Percentiles rank a stretch among this genome's conserved stretches.
Conservation (phyloP, 768 basidiomycete genomes). For the Paxillus ammoniavirescens region DNA sequence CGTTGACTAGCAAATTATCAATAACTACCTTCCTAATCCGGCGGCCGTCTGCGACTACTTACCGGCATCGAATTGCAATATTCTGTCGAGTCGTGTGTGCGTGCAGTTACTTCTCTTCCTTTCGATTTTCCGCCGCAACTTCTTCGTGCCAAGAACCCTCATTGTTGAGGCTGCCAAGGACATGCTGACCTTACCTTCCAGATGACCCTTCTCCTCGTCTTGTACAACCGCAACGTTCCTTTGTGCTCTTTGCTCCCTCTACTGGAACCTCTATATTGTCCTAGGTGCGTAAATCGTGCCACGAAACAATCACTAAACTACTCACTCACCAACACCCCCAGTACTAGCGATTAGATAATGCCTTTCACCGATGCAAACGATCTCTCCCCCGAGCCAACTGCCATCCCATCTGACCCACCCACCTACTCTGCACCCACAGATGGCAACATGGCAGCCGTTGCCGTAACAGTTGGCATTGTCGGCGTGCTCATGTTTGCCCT, state of each 20-base stretch:
- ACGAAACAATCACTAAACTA: not conserved
- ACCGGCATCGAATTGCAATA: not conserved
- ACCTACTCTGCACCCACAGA: conserved; percentile 15
- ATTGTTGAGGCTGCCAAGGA: too few relatives aligned
- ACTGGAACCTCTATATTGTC: not conserved
- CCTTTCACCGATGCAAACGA: conserved; percentile 6
- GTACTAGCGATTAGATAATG: conserved; percentile 1
- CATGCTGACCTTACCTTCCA: not conserved
- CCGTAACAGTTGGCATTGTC: conserved; percentile 23
- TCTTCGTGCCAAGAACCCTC: not conserved
- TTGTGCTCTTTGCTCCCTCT: not conserved
- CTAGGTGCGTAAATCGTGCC: not conserved
- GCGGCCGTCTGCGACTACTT: not conserved
- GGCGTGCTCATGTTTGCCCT: conserved; percentile 23
- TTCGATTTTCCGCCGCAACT: not conserved
- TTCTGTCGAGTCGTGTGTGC: conserved; percentile 1
- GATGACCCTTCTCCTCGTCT: not conserved
- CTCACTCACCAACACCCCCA: not conserved
- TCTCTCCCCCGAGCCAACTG: conserved; percentile 2
- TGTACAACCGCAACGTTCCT: not conserved
- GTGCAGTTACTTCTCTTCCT: not conserved
- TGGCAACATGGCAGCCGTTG: conserved; percentile 22
- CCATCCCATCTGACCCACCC: conserved; percentile 7
- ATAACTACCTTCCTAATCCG: conserved; percentile 13
- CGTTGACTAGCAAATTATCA: not conserved